Evolutionary conservation across 176 grass and related monocot genomes (phyloP).

Genomic region (Carex kokanica): DNA sequence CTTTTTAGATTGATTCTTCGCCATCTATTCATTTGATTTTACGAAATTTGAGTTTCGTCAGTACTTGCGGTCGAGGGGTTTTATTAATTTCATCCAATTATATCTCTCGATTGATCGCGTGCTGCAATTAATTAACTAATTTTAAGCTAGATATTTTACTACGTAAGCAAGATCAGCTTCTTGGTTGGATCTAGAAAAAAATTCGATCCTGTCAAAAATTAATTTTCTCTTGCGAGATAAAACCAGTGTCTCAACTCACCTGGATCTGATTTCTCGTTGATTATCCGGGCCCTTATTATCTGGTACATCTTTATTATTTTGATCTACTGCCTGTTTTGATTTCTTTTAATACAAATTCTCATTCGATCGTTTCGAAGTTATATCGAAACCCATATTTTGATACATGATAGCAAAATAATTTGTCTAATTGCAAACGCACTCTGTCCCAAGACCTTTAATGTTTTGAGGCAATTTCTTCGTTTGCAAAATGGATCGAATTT

Average conservation of each 20-base stretch:
- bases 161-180: conserved; percentile 24
- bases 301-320: background rate
- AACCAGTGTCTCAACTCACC: conserved; percentile 29
- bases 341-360: too few species aligned
- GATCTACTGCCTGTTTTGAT: too few species aligned
- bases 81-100: background rate
- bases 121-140: background rate
- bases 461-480: conserved; percentile 33
- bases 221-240: conserved; percentile 17
- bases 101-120: too few species aligned
- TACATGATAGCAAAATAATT: background rate
- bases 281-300: conserved; percentile 33
- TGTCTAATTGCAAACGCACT: conserved; percentile 18
- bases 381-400: background rate
- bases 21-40: background rate
- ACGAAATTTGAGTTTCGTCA: background rate
- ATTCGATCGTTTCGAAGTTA: background rate
- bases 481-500: conserved; percentile 25
- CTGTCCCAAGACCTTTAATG: conserved; percentile 20
- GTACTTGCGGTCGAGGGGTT: background rate
- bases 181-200: conserved; percentile 25
- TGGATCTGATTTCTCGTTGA: conserved; percentile 26
- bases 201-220: conserved; percentile 7
- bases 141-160: too few species aligned
- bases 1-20: background rate